A percentile compares a stretch with the other conserved stretches of the same genome.
Evolutionary conservation across 2,329 filamentous ascomycete species (phyloP).

Genomic region (Fusarium luffae): DNA sequence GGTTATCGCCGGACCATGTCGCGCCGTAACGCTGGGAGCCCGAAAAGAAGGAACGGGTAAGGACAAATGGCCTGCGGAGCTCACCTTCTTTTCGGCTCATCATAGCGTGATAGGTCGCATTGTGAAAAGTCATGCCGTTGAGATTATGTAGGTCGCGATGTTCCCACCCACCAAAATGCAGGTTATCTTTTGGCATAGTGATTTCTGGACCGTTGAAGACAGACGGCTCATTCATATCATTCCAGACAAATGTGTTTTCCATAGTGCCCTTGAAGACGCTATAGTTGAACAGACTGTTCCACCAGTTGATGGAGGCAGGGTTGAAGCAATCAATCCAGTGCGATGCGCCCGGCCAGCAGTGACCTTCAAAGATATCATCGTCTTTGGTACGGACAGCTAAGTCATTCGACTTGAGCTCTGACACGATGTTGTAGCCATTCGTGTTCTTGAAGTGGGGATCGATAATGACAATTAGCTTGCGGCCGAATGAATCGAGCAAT

Average conservation of each 20-base stretch:
- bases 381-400: slow-evolving; percentile 92
- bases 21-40: slow-evolving; percentile 90
- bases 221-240: slow-evolving; percentile 99
- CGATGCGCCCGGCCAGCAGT: slow-evolving; percentile 98
- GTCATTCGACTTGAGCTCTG: slow-evolving; percentile 85
- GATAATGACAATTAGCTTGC: slow-evolving; percentile 93
- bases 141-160: slow-evolving; percentile 97
- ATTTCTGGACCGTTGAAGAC: slow-evolving; percentile 99
- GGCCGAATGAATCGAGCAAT: slow-evolving; percentile 83
- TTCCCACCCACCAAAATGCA: slow-evolving; percentile 93
- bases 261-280: slow-evolving; percentile 86
- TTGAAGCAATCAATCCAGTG: slow-evolving; percentile 98
- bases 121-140: slow-evolving; percentile 94
- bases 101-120: slow-evolving; percentile 91
- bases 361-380: slow-evolving; percentile 88
- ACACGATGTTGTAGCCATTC: slow-evolving; percentile 77
- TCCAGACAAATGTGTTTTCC: slow-evolving; percentile 94
- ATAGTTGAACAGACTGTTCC: slow-evolving; percentile 88
- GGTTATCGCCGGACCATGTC: slow-evolving; percentile 99
- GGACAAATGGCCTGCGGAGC: slow-evolving; percentile 85
- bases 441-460: slow-evolving; percentile 99
- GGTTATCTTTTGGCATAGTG: slow-evolving; percentile 98
- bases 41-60: slow-evolving; percentile 92
- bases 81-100: slow-evolving; percentile 88
- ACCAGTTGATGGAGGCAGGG: slow-evolving; percentile 91